Evolutionary conservation across 306 rosid species (phyloP), one percentile per base, ranked within the genome.

Genomic region (Pterocarpus macrocarpus): DNA sequence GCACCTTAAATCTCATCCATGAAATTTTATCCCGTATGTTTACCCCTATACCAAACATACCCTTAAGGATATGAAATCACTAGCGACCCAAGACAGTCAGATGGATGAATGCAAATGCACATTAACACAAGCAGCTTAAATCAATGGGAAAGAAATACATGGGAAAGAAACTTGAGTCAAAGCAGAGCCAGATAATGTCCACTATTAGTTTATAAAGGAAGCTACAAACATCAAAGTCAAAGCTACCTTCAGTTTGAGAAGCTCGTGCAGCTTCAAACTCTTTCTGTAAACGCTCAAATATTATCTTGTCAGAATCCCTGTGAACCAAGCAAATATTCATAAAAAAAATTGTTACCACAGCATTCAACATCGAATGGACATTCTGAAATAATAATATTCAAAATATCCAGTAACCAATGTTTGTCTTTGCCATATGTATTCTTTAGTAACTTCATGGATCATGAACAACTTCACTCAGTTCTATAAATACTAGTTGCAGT

Each of bases 271-370:
- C 89, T 77, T 92, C 98, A 84, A 95, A 92, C 77, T 95, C 99
- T 81, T 84, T 95, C 71, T 85, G 92, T 65, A 95, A 89, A 72
- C 90, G 94, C 83, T 93, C 96, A 78, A 86, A 85, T 76, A 90
- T 81, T 83, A 83, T 87, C 89, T 93, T 95, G 90, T 95, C 98
- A 38, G 98, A 90, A 88, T 95, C 99, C 90, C 99, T 93, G 66
- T 80, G 57, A 71, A 73, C 28, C 66, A 70, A 74, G 16, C 33
- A 57, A 73, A 82, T 34, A 74, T 78, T 35, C 34, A 35, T 8
- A 57, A 28, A 58, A 62, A 36, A 45, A 16, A 30, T 2, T 28
- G 45, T 68, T 49, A 76, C 28, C 56, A 41, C 57, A 45, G 67
- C 56, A 77, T 55, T 70, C 55, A 59, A 38, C 68, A 78, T 82